Evolutionary conservation across 2,329 filamentous ascomycete species (phyloP), one percentile per base, ranked within the genome.

Genomic region (Neofusicoccum cordaticola): DNA sequence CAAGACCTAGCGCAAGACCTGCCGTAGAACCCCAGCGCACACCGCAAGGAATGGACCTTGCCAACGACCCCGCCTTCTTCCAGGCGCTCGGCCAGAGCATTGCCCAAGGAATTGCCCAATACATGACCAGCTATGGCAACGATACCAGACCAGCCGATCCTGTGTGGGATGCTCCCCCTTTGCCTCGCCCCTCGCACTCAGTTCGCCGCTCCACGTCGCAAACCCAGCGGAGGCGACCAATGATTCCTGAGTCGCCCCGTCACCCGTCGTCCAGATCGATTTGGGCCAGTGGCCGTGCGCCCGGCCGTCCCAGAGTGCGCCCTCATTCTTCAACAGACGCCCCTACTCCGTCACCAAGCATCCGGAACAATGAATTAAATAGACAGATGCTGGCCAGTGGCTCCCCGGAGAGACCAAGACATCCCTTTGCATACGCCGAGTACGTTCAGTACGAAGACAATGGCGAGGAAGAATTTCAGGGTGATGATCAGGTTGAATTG

Each of bases 31-130:
- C 41, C 15, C 31, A 27, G 9, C 56, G 17, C 15, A 45, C 56
- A 11, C 42, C 56, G n/a, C 56, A 60, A 6, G 47, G 56, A 45
- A 60, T 60, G 42, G 42, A 47, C 6, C 6, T 60, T 11, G 15
- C 52, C 41, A 35, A 47, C n/a, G 56, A 60, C 17, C 56, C 56
- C 31, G 56, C 42, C 5, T 60, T 60, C n/a, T 73, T 77, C 44
- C 67, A 75, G 57, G 69, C 71, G 11, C 67, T 78, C 11, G 72
- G 75, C 37, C 69, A 71, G 56, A 74, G 68, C 56, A 76, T 77
- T 47, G 75, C 75, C 8, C 69, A 70, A 17, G 73, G 75, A 61
- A 71, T 77, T 56, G 72, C 73, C 3, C 66, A 71, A 22, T 70
- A 73, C 47, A 73, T 76, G 61, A 19, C 56, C 17, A 31, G 11